Evolutionary conservation across 2,329 filamentous ascomycete species (phyloP), one percentile per base, ranked within the genome.

Genomic region (Chrysoporthe puriensis): DNA sequence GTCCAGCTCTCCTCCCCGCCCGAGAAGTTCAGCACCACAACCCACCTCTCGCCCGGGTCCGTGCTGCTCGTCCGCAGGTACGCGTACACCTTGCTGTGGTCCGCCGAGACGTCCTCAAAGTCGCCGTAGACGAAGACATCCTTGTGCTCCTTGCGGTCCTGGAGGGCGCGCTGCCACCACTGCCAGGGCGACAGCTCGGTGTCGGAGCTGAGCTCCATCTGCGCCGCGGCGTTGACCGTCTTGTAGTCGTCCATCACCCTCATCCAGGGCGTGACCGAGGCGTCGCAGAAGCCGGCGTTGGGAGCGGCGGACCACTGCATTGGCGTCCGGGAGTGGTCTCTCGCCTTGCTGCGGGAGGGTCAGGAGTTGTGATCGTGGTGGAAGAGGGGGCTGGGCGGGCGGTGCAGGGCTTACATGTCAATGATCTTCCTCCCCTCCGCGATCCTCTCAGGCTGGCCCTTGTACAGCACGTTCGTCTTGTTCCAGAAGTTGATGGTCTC

Each of bases 81-180:
- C n/a, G 68, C 68, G 48, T 67, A 70, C n/a, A 70, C 66, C 18
- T 61, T 54, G 1, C 74, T 48, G 72, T 70, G 36, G 52, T 59
- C 58, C 32, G 57, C 62, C 18, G 65, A 66, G 1, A 70, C 56
- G 42, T 80, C 74, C n/a, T 73, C 73, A 65, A 81, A 83, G 64
- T 86, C 80, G 0, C 90, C 90, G 72, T 92, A 91, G 3, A 92
- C 85, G 67, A 93, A 88, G 1, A 91, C 74, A 69, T 91, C 85
- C 57, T 82, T 82, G 73, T 87, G 80, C 58, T 83, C 76, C 73
- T 91, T 91, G 69, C 91, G 84, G 63, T 88, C 74, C 36, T 78
- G 74, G n/a, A 92, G 79, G 64, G 90, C 83, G 0, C 77, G 77
- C 54, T 85, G 83, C 83, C 90, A 94, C 76, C 87, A 90, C 68